These are phyloP conservation scores for Plasmodium cynomolgi DNA, from an alignment of 169 alveolate genomes.

Conservation along the genomic window DNA sequence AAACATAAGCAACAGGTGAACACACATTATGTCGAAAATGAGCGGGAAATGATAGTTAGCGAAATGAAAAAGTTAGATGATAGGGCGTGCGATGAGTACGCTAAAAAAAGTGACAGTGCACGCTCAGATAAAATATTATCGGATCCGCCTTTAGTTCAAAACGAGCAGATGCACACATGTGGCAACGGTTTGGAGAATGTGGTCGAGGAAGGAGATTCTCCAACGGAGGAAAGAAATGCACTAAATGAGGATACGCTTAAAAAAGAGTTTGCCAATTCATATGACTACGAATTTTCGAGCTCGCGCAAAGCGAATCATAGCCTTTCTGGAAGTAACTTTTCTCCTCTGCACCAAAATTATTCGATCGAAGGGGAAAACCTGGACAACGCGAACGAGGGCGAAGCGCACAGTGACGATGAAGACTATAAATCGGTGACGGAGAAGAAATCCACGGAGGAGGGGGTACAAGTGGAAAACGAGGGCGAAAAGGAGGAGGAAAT, in stretches of 20 bases:
- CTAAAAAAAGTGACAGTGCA: background rate
- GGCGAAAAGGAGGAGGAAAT: background rate
- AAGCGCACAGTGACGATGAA: slow-evolving; percentile 7
- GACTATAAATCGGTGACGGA: background rate
- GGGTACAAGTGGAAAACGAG: background rate
- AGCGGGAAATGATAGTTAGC: background rate
- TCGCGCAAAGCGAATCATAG: slow-evolving; percentile 40
- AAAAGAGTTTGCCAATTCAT: slow-evolving; percentile 9
- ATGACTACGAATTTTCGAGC: slow-evolving; percentile 7
- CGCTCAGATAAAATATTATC: background rate
- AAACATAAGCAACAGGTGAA: background rate
- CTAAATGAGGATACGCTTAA: background rate
- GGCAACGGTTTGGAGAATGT: background rate
- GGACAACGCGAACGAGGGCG: background rate
- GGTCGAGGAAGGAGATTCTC: background rate
- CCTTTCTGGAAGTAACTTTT: slow-evolving; percentile 1
- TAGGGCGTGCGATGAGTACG: background rate
- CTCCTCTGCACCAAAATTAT: slow-evolving; percentile 4
- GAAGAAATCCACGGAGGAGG: background rate
- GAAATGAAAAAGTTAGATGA: background rate
- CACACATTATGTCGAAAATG: background rate
- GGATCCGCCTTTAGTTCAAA: background rate
- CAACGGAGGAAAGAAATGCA: background rate
- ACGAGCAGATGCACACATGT: background rate
- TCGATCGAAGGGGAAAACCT: background rate